These are phyloP conservation scores for Ustanciosporium gigantosporum DNA, from an alignment of 1,284 basidiomycete species.

Conservation along the genomic window DNA sequence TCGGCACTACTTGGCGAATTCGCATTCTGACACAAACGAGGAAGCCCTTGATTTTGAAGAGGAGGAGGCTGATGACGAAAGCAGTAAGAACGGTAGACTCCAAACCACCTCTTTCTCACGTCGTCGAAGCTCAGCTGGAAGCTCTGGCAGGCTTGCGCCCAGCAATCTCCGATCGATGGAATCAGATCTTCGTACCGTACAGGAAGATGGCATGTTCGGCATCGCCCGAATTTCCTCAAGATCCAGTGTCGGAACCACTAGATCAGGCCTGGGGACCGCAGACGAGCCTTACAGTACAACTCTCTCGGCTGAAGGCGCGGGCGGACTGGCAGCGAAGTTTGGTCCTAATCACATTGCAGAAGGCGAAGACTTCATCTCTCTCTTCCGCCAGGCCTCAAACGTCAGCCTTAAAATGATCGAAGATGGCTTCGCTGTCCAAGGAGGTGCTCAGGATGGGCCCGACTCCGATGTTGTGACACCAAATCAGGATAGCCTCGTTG, in stretches of 20 bases:
- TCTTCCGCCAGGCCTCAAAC: conserved; percentile 9
- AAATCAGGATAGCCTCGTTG: conserved; percentile 6
- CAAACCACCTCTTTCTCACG: background rate
- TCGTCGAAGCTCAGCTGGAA: conserved; percentile 28
- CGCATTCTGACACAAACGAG: conserved; percentile 10
- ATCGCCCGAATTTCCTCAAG: conserved; percentile 20
- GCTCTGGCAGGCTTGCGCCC: conserved; percentile 6
- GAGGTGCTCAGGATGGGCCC: background rate
- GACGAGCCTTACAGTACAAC: conserved; percentile 8
- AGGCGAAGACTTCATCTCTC: conserved; percentile 20
- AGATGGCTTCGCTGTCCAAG: background rate
- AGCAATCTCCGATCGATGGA: conserved; percentile 1
- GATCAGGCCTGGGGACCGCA: conserved; percentile 9
- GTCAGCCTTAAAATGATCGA: background rate
- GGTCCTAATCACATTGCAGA: conserved; percentile 1
- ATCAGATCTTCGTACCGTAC: conserved; percentile 35
- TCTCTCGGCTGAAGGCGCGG: conserved; percentile 9
- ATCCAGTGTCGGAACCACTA: conserved; percentile 21
- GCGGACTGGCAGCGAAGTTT: conserved; percentile 1
- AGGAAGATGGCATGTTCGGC: conserved; percentile 30
- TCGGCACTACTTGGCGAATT: conserved; percentile 3
- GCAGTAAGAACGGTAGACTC: background rate
- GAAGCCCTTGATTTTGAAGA: conserved; percentile 42
- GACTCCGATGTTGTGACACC: conserved; percentile 8
- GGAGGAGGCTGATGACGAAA: conserved; percentile 5